Evolutionary conservation across 2,329 filamentous ascomycete species (phyloP).

Genomic region (Sordariomycetes sp.): DNA sequence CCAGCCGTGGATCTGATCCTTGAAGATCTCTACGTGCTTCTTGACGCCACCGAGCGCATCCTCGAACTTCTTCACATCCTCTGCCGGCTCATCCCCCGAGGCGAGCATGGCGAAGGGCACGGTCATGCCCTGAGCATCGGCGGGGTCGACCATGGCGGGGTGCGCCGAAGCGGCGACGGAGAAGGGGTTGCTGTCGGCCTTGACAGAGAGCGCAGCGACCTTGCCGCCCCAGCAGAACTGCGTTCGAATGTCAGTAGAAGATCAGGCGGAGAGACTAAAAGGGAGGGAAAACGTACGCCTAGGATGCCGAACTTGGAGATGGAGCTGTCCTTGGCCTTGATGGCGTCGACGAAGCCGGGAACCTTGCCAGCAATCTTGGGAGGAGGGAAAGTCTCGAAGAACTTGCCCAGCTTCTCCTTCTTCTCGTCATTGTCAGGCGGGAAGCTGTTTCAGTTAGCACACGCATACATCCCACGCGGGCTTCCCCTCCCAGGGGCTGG

Average conservation of each 20-base stretch:
- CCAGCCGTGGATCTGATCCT: conserved; percentile 63
- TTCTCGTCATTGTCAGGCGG: conserved; percentile 58
- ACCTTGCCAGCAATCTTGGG: conserved; percentile 37
- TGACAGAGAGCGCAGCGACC: conserved; percentile 43
- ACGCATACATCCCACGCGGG: not conserved
- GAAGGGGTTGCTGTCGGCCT: conserved; percentile 45
- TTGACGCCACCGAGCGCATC: conserved; percentile 36
- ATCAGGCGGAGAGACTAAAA: conserved; percentile 3
- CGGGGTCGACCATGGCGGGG: conserved; percentile 55
- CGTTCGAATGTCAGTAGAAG: conserved; percentile 1
- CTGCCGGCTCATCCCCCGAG: conserved; percentile 52
- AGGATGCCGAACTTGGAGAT: conserved; percentile 52
- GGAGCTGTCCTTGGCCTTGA: conserved; percentile 39
- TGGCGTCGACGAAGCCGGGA: conserved; percentile 45
- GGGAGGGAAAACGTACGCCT: conserved; percentile 35
- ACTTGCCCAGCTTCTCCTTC: conserved; percentile 26
- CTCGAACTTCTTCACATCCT: conserved; percentile 47
- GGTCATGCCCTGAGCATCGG: conserved; percentile 50
- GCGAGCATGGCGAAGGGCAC: conserved; percentile 56
- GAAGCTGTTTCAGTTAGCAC: conserved; percentile 29
- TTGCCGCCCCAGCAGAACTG: conserved; percentile 66
- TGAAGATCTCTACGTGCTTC: conserved; percentile 57
- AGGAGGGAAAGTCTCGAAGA: conserved; percentile 44
- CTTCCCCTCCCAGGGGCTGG: not conserved
- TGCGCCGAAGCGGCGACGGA: conserved; percentile 41